A percentile compares a stretch with the other conserved stretches of the same genome.
phyloP scores from a whole-genome alignment of 2,329 filamentous ascomycete species.

The Blastomyces percursus region DNA sequence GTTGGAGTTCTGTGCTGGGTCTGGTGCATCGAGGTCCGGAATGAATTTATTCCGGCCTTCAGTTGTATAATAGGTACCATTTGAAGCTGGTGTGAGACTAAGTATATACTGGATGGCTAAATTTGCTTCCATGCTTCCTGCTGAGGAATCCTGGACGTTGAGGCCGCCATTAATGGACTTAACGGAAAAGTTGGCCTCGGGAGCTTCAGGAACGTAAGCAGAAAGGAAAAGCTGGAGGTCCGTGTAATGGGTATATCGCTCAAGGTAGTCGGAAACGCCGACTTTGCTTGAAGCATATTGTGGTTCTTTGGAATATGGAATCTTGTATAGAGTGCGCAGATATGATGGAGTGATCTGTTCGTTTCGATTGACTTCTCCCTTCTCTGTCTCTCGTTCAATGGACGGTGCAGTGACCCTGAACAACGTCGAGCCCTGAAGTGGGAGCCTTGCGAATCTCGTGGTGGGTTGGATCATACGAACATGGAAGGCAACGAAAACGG shows the following conservation, averaged over 20 bases:
- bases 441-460: conserved; percentile 44
- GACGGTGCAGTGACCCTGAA: conserved; percentile 21
- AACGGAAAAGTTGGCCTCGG: conserved; percentile 46
- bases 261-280: conserved; percentile 41
- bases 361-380: conserved; percentile 22
- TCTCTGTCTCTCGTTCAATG: not conserved
- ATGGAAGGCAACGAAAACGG: conserved; percentile 42
- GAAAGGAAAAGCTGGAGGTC: conserved; percentile 32
- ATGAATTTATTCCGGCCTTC: conserved; percentile 45
- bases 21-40: conserved; percentile 38
- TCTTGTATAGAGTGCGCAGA: conserved; percentile 40
- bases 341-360: conserved; percentile 38
- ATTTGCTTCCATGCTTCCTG: conserved; percentile 47
- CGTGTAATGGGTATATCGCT: conserved; percentile 22
- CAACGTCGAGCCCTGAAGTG: conserved; percentile 20
- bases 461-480: conserved; percentile 57
- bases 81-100: conserved; percentile 41
- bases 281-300: conserved; percentile 30
- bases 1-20: conserved; percentile 39
- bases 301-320: conserved; percentile 32
- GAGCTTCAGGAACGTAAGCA: conserved; percentile 43
- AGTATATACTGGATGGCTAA: conserved; percentile 54
- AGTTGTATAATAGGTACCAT: conserved; percentile 46
- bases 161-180: conserved; percentile 47
- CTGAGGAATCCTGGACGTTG: conserved; percentile 36